phyloP scores from a whole-genome alignment of 2,329 filamentous ascomycete species.

The Eurotiales sp. region DNA sequence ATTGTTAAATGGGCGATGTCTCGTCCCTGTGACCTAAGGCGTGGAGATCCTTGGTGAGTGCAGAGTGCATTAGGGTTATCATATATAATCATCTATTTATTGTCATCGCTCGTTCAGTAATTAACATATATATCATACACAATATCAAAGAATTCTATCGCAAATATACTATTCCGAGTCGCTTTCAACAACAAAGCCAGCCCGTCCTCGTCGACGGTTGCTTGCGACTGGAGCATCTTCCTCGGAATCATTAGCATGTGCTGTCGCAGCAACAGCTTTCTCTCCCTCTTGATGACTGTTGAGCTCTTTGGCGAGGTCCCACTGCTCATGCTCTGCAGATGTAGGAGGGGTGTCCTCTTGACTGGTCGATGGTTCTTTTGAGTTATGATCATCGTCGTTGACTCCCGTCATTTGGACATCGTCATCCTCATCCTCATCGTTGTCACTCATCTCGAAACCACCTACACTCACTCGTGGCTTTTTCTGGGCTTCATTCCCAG shows the following conservation, averaged over 20 bases:
- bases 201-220: slow-evolving; percentile 32
- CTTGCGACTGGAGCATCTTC: slow-evolving; percentile 28
- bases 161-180: slow-evolving; percentile 35
- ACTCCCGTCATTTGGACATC: slow-evolving; percentile 27
- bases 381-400: slow-evolving; percentile 17
- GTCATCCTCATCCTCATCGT: slow-evolving; percentile 27
- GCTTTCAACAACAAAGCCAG: slow-evolving; percentile 41
- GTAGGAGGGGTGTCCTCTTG: slow-evolving; percentile 22
- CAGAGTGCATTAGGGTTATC: not conserved
- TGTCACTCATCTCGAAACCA: slow-evolving; percentile 18
- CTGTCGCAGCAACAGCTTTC: slow-evolving; percentile 6
- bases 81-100: not conserved
- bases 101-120: slow-evolving; percentile 4
- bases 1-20: no score
- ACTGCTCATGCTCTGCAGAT: slow-evolving; percentile 27
- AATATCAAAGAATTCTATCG: not conserved
- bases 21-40: no score
- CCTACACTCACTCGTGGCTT: slow-evolving; percentile 23
- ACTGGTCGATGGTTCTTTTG: slow-evolving; percentile 18
- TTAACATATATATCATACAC: not conserved
- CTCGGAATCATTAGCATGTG: slow-evolving; percentile 27
- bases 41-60: not conserved
- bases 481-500: slow-evolving; percentile 22
- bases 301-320: slow-evolving; percentile 12
- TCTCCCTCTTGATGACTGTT: slow-evolving; percentile 2